These are phyloP conservation scores for Penicillium sp. DNA, from an alignment of 2,329 filamentous ascomycete genomes.

Conservation along the genomic window DNA sequence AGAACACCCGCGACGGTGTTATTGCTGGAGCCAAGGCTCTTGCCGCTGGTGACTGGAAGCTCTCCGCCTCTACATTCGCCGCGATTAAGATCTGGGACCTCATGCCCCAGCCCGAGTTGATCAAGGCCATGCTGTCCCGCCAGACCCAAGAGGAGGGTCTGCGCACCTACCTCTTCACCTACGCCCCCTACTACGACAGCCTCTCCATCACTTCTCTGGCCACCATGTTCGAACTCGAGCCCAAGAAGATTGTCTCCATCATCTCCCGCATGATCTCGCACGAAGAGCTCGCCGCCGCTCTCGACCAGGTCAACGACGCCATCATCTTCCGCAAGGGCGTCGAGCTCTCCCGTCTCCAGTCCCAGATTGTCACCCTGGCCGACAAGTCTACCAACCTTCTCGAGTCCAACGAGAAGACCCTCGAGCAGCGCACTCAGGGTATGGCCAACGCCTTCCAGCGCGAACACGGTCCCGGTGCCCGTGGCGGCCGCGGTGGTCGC, in stretches of 20 bases:
- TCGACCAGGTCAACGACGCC: slow-evolving; percentile 95
- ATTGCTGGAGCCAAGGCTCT: slow-evolving; percentile 99
- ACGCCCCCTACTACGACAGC: slow-evolving; percentile 98
- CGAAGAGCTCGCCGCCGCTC: slow-evolving; percentile 91
- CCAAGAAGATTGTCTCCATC: slow-evolving; percentile 86
- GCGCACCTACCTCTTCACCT: slow-evolving; percentile 97
- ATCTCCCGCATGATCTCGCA: slow-evolving; percentile 99
- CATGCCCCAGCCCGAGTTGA: slow-evolving; percentile 86
- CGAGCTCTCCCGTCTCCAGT: slow-evolving; percentile 93
- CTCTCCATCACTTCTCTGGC: slow-evolving; percentile 81
- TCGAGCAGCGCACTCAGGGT: slow-evolving; percentile 95
- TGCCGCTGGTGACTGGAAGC: slow-evolving; percentile 97
- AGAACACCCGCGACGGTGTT: slow-evolving; percentile 98
- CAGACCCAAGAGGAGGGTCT: slow-evolving; percentile 99
- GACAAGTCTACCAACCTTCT: slow-evolving; percentile 97
- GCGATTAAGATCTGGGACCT: slow-evolving; percentile 99
- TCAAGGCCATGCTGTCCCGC: slow-evolving; percentile 95
- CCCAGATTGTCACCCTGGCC: slow-evolving; percentile 85
- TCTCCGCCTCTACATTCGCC: slow-evolving; percentile 88
- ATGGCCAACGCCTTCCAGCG: slow-evolving; percentile 94
- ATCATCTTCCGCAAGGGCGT: slow-evolving; percentile 99
- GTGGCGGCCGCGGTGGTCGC: slow-evolving; percentile 61
- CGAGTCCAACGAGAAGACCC: slow-evolving; percentile 93
- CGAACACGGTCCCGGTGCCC: slow-evolving; percentile 73
- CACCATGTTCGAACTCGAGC: slow-evolving; percentile 92